Conservation (phyloP, 1,284 basidiomycete genomes). For the Cutaneotrichosporon mucoides region DNA sequence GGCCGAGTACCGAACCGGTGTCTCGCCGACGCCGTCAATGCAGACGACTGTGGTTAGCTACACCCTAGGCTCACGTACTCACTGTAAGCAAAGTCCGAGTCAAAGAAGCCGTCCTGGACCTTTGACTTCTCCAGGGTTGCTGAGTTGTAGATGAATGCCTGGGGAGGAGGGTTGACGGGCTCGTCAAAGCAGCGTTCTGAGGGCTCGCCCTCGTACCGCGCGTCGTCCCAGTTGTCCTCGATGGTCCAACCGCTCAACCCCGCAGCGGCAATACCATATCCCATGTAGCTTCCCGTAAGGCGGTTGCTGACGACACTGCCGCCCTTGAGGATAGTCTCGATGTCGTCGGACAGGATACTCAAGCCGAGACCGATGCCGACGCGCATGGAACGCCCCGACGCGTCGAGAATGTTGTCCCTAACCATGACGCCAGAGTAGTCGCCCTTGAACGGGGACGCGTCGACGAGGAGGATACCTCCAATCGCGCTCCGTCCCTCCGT, state of each 20-base stretch:
- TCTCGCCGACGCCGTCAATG: constrained; percentile 30
- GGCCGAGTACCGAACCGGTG: neutral
- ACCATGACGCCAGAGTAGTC: constrained; percentile 48
- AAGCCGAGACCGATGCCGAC: constrained; percentile 52
- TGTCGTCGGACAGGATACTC: constrained; percentile 49
- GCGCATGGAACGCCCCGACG: constrained; percentile 44
- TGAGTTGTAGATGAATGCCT: constrained; percentile 39
- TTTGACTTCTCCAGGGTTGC: constrained; percentile 33
- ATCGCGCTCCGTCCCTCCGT: constrained; percentile 39
- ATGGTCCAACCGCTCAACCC: constrained; percentile 45
- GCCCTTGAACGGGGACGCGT: constrained; percentile 48
- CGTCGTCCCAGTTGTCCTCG: constrained; percentile 46
- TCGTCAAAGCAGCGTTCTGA: constrained; percentile 46
- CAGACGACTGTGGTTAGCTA: constrained; percentile 32
- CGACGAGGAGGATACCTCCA: constrained; percentile 52
- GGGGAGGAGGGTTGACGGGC: constrained; percentile 43
- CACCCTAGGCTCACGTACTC: constrained; percentile 12
- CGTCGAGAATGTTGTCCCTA: constrained; percentile 48
- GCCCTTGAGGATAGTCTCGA: constrained; percentile 43
- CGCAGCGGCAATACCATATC: constrained; percentile 48
- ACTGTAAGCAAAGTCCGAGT: constrained; percentile 49
- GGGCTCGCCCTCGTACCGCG: constrained; percentile 40
- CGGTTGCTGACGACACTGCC: constrained; percentile 42
- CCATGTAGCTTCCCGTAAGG: constrained; percentile 46
- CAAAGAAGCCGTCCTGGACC: constrained; percentile 44